Percentiles rank a stretch among this genome's conserved stretches.
These are phyloP conservation scores for Collariella sp. DNA, from an alignment of 495 filamentous ascomycete species.

Conservation along the genomic window DNA sequence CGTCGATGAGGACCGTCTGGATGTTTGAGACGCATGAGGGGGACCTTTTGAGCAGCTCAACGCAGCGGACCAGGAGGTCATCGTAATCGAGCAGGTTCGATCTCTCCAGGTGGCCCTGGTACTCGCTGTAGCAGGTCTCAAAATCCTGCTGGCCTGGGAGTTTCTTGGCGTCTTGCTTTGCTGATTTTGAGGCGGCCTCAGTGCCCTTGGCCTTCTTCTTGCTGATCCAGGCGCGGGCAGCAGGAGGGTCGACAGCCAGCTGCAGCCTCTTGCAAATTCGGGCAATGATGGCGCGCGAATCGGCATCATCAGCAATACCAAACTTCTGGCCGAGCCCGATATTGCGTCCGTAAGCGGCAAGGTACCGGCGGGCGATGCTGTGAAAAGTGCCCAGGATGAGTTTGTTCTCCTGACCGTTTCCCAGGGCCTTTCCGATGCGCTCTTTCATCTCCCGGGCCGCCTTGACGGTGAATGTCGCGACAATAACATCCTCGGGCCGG, in stretches of 20 bases:
- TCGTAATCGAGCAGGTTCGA: conserved; percentile 94
- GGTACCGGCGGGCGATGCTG: conserved; percentile 80
- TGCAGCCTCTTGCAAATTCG: conserved; percentile 72
- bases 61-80: conserved; percentile 79
- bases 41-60: conserved; percentile 64
- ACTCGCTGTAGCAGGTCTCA: conserved; percentile 64
- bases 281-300: conserved; percentile 67
- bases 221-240: conserved; percentile 70
- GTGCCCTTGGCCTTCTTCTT: conserved; percentile 70
- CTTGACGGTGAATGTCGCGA: conserved; percentile 97
- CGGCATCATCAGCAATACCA: conserved; percentile 83
- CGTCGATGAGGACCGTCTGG: conserved; percentile 88
- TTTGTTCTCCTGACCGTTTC: conserved; percentile 64
- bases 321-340: conserved; percentile 79
- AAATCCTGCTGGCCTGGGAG: conserved; percentile 52
- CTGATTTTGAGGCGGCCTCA: conserved; percentile 21
- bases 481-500: conserved; percentile 85
- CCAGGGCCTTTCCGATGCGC: conserved; percentile 69
- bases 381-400: conserved; percentile 93
- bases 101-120: conserved; percentile 60
- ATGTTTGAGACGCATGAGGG: conserved; percentile 88
- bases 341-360: conserved; percentile 74
- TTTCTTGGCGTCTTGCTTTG: conserved; percentile 20
- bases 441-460: conserved; percentile 94
- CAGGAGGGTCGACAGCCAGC: conserved; percentile 57